A percentile compares a stretch with the other conserved stretches of the same genome.
Evolutionary conservation across 1,284 basidiomycete genomes (phyloP).

Genomic region (Termitomyces sp.): DNA sequence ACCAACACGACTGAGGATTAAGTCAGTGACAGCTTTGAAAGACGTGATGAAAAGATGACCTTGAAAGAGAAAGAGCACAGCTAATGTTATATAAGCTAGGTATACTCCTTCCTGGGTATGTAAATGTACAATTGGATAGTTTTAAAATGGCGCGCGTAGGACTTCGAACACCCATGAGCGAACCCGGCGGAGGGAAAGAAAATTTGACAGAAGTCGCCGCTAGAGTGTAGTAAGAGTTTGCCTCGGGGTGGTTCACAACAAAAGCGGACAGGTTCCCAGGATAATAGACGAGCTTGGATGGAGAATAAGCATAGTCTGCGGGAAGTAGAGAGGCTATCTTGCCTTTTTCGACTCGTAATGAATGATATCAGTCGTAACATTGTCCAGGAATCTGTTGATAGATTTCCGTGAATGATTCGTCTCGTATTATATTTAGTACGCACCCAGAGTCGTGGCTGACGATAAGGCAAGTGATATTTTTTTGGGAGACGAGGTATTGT

Average conservation of each 20-base stretch:
- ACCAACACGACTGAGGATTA: conserved; percentile 68
- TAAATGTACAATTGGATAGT: conserved; percentile 89
- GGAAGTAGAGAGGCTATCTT: conserved; percentile 11
- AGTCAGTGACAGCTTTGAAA: not conserved
- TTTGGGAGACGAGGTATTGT: conserved; percentile 79
- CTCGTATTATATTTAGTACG: conserved; percentile 22
- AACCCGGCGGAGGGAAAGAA: conserved; percentile 93
- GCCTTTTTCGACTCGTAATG: conserved; percentile 97
- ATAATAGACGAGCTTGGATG: conserved; percentile 82
- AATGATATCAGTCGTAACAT: conserved; percentile 96
- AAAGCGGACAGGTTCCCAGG: conserved; percentile 92
- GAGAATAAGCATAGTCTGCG: not conserved
- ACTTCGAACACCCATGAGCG: conserved; percentile 95
- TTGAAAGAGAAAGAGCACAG: conserved; percentile 89
- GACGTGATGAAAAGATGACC: conserved; percentile 37
- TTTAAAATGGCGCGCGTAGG: conserved; percentile 97
- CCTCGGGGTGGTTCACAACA: conserved; percentile 89
- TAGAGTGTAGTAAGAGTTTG: conserved; percentile 96
- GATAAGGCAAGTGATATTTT: conserved; percentile 87
- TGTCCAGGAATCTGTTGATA: conserved; percentile 80
- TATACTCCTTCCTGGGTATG: conserved; percentile 82
- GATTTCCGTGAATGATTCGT: conserved; percentile 12
- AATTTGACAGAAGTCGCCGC: conserved; percentile 95
- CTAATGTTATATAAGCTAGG: conserved; percentile 89
- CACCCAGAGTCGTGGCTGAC: conserved; percentile 97